phyloP scores from a whole-genome alignment of 2,329 filamentous ascomycete genomes.

The Penicillium capsulatum region DNA sequence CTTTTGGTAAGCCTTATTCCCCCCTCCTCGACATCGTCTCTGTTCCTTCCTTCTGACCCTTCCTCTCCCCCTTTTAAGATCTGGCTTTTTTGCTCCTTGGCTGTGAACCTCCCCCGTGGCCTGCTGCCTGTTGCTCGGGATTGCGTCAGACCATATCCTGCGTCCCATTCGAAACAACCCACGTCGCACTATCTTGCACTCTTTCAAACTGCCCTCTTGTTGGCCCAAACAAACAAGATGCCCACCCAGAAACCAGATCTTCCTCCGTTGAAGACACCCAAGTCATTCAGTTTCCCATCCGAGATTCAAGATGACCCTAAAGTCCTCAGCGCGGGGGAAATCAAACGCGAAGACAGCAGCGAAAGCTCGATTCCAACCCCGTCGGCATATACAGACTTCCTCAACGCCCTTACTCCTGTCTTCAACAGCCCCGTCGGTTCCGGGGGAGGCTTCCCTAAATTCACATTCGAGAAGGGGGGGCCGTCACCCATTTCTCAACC shows the following conservation, averaged over 20 bases:
- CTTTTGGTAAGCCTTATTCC: no score
- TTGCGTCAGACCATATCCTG: no score
- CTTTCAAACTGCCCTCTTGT: not conserved
- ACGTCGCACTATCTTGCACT: not conserved
- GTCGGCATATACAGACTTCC: slow-evolving; percentile 84
- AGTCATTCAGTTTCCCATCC: slow-evolving; percentile 46
- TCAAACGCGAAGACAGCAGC: slow-evolving; percentile 62
- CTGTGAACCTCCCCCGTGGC: no score
- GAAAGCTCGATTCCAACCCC: not conserved
- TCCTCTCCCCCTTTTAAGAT: no score
- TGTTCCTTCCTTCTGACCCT: no score
- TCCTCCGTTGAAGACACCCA: slow-evolving; percentile 41
- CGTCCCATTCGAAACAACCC: no score
- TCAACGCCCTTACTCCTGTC: slow-evolving; percentile 71
- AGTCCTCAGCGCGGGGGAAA: no score
- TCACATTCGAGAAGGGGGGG: slow-evolving; percentile 27
- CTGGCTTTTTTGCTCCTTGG: no score
- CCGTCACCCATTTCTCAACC: slow-evolving; percentile 38
- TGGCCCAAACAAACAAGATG: slow-evolving; percentile 1
- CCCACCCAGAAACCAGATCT: slow-evolving; percentile 8
- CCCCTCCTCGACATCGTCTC: no score
- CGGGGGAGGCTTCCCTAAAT: slow-evolving; percentile 49
- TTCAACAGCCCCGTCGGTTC: slow-evolving; percentile 65
- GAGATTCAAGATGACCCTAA: slow-evolving; percentile 57
- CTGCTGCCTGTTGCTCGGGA: no score